Evolutionary conservation across 306 rosid genomes (phyloP).

Genomic region (Pterocarpus santalinus): DNA sequence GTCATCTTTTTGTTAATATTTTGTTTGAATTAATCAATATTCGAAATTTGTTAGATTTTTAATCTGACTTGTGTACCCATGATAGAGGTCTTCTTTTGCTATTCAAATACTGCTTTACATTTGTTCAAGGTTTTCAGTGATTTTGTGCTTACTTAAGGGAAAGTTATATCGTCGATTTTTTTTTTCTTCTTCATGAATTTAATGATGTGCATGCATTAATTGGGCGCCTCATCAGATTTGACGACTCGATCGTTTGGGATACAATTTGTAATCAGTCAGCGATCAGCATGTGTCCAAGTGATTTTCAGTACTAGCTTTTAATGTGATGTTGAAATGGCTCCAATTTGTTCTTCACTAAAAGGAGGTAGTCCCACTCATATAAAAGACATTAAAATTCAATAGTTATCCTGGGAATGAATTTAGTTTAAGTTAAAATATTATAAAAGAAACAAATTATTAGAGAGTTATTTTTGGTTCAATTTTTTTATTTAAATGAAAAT

Average conservation of each 20-base stretch:
- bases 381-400: background rate
- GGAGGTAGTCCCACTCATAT: background rate
- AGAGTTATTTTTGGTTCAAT: no score
- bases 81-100: no score
- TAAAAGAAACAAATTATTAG: no score
- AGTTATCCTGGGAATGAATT: no score
- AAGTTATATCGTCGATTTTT: background rate
- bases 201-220: slow-evolving; percentile 14
- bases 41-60: no score
- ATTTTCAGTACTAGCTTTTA: slow-evolving; percentile 4
- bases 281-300: background rate
- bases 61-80: no score
- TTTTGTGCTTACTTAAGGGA: background rate
- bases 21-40: no score
- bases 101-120: no score
- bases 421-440: no score
- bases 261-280: background rate
- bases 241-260: slow-evolving; percentile 7
- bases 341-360: background rate
- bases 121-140: background rate
- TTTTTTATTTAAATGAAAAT: no score
- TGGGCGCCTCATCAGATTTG: slow-evolving; percentile 5
- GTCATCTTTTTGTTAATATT: no score
- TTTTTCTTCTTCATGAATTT: background rate
- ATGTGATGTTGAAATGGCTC: slow-evolving; percentile 5